phyloP scores from a whole-genome alignment of 1,139 yeast species.

The Dujonia santamariae region DNA sequence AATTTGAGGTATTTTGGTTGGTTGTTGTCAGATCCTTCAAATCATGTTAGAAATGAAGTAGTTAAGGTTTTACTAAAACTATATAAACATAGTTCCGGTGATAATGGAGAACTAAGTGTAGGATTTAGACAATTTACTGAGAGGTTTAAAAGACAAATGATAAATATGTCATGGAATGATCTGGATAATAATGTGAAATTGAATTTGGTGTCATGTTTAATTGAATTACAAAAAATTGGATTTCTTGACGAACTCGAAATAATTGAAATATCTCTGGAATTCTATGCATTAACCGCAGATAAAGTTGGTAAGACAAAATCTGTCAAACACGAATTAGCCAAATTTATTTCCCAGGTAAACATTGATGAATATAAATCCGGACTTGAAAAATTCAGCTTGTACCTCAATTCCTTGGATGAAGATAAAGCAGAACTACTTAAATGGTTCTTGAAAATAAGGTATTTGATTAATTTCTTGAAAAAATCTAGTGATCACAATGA shows the following conservation, averaged over 20 bases:
- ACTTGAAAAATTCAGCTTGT: conserved; percentile 20
- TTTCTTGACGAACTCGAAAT: conserved; percentile 59
- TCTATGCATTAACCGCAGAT: conserved; percentile 33
- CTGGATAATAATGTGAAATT: conserved; percentile 45
- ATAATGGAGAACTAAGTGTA: conserved; percentile 21
- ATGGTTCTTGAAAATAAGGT: conserved; percentile 34
- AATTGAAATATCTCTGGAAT: conserved; percentile 38
- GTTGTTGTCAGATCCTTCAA: conserved; percentile 70
- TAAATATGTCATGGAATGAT: conserved; percentile 51
- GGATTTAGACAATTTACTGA: conserved; percentile 73
- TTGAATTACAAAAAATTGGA: conserved; percentile 57
- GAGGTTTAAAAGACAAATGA: conserved; percentile 59
- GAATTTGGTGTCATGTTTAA: conserved; percentile 50
- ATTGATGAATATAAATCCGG: conserved; percentile 14
- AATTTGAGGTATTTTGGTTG: conserved; percentile 80
- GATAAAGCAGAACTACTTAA: conserved; percentile 18
- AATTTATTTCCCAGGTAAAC: conserved; percentile 24
- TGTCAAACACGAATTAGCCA: conserved; percentile 32
- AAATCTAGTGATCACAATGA: conserved; percentile 8
- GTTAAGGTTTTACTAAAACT: conserved; percentile 53
- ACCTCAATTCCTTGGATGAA: conserved; percentile 10
- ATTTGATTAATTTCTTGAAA: conserved; percentile 20
- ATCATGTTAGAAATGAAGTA: conserved; percentile 63
- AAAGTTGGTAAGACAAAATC: conserved; percentile 9
- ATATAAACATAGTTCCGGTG: conserved; percentile 30